Conservation (phyloP, 2,329 filamentous ascomycete genomes). For the Claviceps africana region DNA sequence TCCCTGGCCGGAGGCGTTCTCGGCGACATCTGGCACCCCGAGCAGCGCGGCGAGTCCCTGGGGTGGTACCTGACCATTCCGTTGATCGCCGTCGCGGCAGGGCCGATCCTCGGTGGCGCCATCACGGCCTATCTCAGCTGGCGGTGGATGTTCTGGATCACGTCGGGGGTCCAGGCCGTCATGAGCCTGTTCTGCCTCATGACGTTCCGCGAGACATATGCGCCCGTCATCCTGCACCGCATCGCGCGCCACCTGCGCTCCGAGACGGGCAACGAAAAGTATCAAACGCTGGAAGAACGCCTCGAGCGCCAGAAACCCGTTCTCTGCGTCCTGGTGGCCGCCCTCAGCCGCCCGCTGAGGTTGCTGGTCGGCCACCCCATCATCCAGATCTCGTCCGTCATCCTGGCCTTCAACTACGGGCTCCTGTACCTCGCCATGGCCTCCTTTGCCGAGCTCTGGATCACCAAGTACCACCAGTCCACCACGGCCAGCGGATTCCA, state of each 20-base stretch:
- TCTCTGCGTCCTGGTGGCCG: constrained; percentile 12
- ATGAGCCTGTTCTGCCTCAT: constrained; percentile 20
- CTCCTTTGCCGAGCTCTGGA: constrained; percentile 47
- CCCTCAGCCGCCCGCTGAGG: constrained; percentile 39
- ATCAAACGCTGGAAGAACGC: constrained; percentile 22
- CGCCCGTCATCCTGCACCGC: constrained; percentile 18
- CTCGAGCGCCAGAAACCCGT: constrained; percentile 17
- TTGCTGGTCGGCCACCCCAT: constrained; percentile 46
- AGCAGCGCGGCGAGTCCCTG: constrained; percentile 29
- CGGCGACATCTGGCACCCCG: constrained; percentile 30
- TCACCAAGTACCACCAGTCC: constrained; percentile 36
- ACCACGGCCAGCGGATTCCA: constrained; percentile 47
- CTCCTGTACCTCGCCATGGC: constrained; percentile 50
- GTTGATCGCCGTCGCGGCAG: constrained; percentile 24
- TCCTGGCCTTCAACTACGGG: constrained; percentile 46
- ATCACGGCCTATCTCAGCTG: constrained; percentile 23
- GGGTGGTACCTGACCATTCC: constrained; percentile 25
- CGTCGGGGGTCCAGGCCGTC: constrained; percentile 25
- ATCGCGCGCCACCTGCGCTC: neutral
- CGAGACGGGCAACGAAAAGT: constrained; percentile 15
- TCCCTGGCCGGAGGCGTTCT: constrained; percentile 32
- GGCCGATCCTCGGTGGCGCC: constrained; percentile 26
- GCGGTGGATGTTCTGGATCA: constrained; percentile 33
- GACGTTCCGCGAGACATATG: constrained; percentile 26
- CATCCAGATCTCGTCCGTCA: constrained; percentile 39